Conservation (phyloP, 2,329 filamentous ascomycete genomes). For the Aspergillus quadrilineatus region DNA sequence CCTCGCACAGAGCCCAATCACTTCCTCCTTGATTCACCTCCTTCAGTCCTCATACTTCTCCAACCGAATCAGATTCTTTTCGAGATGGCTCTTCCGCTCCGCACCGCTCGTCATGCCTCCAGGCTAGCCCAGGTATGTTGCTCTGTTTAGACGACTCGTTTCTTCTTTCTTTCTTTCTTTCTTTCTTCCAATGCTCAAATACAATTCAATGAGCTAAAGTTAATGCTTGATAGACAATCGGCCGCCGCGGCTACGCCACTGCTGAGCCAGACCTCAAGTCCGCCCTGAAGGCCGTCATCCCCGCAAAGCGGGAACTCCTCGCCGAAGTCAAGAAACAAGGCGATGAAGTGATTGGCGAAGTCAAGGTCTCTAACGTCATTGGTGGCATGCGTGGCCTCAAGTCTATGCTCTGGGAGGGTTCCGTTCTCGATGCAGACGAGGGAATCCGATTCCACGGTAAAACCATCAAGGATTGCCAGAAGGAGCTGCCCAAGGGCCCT, state of each 20-base stretch:
- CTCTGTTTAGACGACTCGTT: not conserved
- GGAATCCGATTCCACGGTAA: conserved; percentile 97
- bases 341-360: conserved; percentile 80
- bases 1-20: not conserved
- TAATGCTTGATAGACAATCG: conserved; percentile 1
- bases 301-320: conserved; percentile 87
- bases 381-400: conserved; percentile 97
- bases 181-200: not conserved
- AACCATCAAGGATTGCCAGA: conserved; percentile 97
- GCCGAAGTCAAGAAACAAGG: conserved; percentile 88
- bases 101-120: conserved; percentile 40
- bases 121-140: conserved; percentile 37
- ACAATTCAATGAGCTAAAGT: not conserved
- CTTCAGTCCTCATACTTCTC: not conserved
- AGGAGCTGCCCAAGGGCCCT: conserved; percentile 86
- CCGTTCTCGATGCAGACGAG: conserved; percentile 92
- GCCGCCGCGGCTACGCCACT: conserved; percentile 51
- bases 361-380: conserved; percentile 90
- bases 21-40: not conserved
- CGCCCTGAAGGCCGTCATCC: conserved; percentile 78
- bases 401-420: conserved; percentile 98
- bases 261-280: conserved; percentile 87
- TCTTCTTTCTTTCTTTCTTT: no score
- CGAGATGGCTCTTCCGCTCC: conserved; percentile 27
- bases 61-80: conserved; percentile 15